Base-by-base conservation (phyloP, 331 rosid species). In the Quercus phellos region DNA sequence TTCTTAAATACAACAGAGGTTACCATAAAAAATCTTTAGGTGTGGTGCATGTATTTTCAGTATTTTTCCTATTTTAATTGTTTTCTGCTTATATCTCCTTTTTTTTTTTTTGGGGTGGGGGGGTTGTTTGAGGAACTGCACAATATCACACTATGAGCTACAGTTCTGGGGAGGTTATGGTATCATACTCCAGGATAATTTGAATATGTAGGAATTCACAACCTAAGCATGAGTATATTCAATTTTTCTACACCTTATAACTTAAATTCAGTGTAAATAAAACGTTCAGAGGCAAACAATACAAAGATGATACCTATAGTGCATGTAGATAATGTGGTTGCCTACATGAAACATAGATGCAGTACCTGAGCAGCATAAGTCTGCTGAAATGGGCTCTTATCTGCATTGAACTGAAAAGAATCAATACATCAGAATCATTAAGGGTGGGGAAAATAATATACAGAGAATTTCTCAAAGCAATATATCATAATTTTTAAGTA, bases 311-410 rank as follows among this genome's bases (percentile, higher is more conserved):
- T 38, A 38, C 46, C 46, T 38, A 38, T 38, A 51, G 79, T 12
- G 51, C 63, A 68, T 73, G 56, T 24, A 46, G 54, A 55, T 46
- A 75, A 76, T 73, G 51, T 4, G 27, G 59, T 43, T 13, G 74
- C 50, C 53, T 35, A 71, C 55, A 30, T 30, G 22, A 18, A 70
- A 79, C 81, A 83, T 59, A 59, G 76, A 59, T 54, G 11, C 74
- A 73, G 7, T 75, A 95, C 99, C 98, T 95, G 99, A 84, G 90
- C 67, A 26, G 99, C 98, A 85, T 95, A 91, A 78, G 98, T 91
- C 77, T 94, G 91, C 79, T 93, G 99, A 86, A 93, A 95, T 4
- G 99, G 99, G 88, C 99, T 93, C 85, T 95, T 95, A 42, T 95
- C 99, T 6, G 90, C 51, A 83, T 95, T 95, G 79, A 95, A 96